Evolutionary conservation across 306 rosid genomes (phyloP).

Genomic region (Biancaea sappan): DNA sequence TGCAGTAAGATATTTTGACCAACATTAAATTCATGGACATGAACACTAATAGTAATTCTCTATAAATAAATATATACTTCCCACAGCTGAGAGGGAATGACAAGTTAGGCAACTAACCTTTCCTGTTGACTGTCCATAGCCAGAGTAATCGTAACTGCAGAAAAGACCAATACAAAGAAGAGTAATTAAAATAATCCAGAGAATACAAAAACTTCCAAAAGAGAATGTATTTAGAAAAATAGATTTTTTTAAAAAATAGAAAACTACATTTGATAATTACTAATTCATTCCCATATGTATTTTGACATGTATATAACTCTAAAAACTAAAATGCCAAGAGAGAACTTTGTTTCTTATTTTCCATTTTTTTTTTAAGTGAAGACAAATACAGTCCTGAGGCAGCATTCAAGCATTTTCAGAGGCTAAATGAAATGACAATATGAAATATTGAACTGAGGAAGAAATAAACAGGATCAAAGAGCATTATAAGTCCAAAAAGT

Average conservation of each 20-base stretch:
- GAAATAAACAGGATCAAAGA: neutral
- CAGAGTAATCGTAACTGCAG: conserved; percentile 92
- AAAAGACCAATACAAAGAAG: conserved; percentile 24
- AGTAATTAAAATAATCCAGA: conserved; percentile 19
- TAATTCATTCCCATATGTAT: neutral
- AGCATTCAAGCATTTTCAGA: neutral
- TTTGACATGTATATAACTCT: conserved; percentile 13
- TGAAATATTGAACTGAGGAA: conserved; percentile 12
- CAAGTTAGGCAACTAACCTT: conserved; percentile 62
- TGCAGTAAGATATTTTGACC: conserved; percentile 6
- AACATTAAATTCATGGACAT: neutral
- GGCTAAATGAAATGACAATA: conserved; percentile 6
- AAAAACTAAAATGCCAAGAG: neutral
- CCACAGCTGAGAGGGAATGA: conserved; percentile 10
- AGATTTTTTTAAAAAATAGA: neutral
- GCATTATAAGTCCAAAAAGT: conserved; percentile 11
- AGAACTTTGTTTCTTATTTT: neutral
- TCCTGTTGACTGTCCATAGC: conserved; percentile 96
- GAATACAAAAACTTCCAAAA: neutral
- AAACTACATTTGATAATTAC: conserved; percentile 5
- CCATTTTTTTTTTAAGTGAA: conserved; percentile 6
- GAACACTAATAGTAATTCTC: neutral
- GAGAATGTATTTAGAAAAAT: too few species aligned
- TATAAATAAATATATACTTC: conserved; percentile 4
- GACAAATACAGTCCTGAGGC: neutral